phyloP scores from a whole-genome alignment of 2,329 filamentous ascomycete species.

The Teratosphaeria gauchensis region DNA sequence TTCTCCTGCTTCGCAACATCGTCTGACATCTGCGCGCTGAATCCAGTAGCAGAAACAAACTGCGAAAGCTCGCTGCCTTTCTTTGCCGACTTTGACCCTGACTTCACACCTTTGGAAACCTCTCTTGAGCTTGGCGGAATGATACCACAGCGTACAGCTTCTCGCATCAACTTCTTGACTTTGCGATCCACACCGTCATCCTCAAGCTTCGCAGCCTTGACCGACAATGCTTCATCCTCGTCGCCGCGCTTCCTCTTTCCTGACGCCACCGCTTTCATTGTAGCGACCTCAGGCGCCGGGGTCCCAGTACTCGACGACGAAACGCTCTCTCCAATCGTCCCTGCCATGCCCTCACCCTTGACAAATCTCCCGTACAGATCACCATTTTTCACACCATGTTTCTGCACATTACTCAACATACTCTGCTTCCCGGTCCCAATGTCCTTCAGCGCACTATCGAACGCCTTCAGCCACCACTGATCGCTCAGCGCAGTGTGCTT shows the following conservation, averaged over 20 bases:
- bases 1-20: constrained; percentile 3
- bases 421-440: constrained; percentile 54
- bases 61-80: background rate
- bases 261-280: constrained; percentile 1
- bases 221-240: background rate
- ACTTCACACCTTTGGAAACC: background rate
- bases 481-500: constrained; percentile 55
- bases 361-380: constrained; percentile 79
- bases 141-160: background rate
- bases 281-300: constrained; percentile 8
- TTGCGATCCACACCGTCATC: background rate
- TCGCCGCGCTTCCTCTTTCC: constrained; percentile 6
- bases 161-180: background rate
- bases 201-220: background rate
- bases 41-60: background rate
- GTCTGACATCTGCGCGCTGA: background rate
- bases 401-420: constrained; percentile 36
- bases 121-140: constrained; percentile 2
- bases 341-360: constrained; percentile 64
- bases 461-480: constrained; percentile 96
- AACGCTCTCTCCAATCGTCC: constrained; percentile 45
- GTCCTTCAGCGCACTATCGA: constrained; percentile 79
- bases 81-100: background rate
- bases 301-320: background rate
- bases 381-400: constrained; percentile 40